Evolutionary conservation across 176 grass and related monocot species (phyloP).

Genomic region (Oryza rufipogon): DNA sequence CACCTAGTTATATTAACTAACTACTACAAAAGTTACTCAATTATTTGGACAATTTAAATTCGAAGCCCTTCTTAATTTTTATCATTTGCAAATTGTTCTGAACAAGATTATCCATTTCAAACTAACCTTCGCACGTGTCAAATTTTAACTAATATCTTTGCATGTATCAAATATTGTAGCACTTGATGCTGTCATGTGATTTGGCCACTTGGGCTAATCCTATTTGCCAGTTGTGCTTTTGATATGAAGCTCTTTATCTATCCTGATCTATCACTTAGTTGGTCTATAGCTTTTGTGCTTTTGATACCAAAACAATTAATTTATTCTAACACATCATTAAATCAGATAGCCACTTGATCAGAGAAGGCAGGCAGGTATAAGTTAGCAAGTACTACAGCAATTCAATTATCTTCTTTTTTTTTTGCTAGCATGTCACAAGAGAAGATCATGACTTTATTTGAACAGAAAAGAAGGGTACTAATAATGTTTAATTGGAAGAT

Average conservation of each 20-base stretch:
- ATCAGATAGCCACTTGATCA: not conserved
- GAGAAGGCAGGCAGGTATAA: not conserved
- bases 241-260: not conserved
- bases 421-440: not conserved
- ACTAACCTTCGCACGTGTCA: not conserved
- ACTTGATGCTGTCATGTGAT: slow-evolving; percentile 30
- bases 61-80: no score
- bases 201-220: not conserved
- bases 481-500: slow-evolving; percentile 1
- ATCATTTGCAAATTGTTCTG: not conserved
- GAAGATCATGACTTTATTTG: not conserved
- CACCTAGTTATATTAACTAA: no score
- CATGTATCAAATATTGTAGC: not conserved
- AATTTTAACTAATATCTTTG: not conserved
- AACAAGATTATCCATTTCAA: not conserved
- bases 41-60: no score
- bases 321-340: not conserved
- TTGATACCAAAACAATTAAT: not conserved
- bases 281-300: not conserved
- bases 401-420: not conserved
- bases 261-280: not conserved
- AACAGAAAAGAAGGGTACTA: not conserved
- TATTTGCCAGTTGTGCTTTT: slow-evolving; percentile 26
- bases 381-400: not conserved
- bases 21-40: no score